Evolutionary conservation across 768 basidiomycete genomes (phyloP).

Genomic region (Psilocybe cubensis): DNA sequence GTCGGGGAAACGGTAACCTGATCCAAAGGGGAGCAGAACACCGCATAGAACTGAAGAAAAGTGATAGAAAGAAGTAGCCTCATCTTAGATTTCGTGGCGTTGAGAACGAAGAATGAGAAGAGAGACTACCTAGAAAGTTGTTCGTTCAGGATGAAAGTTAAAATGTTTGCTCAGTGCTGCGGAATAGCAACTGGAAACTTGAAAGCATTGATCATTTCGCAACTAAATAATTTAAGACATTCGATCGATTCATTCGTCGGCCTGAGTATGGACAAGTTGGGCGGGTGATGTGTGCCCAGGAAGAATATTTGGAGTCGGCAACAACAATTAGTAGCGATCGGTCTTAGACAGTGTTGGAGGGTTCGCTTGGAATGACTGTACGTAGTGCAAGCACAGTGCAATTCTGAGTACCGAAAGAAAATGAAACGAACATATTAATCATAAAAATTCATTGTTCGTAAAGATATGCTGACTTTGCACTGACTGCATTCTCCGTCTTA

Average conservation of each 20-base stretch:
- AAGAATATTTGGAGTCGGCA: neutral
- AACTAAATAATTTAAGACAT: neutral
- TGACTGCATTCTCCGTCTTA: no score
- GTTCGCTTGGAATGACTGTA: neutral
- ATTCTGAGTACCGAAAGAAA: no score
- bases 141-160: no score
- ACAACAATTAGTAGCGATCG: neutral
- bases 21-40: neutral
- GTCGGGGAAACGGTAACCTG: constrained; percentile 25
- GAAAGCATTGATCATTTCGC: neutral
- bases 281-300: neutral
- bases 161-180: no score
- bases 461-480: no score
- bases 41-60: neutral
- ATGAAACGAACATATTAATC: no score
- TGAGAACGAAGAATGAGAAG: no score
- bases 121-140: no score
- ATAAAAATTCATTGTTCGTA: no score
- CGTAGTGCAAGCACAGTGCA: neutral
- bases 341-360: constrained; percentile 1
- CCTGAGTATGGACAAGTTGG: neutral
- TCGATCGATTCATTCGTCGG: neutral
- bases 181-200: no score
- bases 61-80: neutral
- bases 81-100: neutral